These are phyloP conservation scores for Eucalyptus leucophloia DNA, from an alignment of 345 rosid species.

Conservation along the genomic window DNA sequence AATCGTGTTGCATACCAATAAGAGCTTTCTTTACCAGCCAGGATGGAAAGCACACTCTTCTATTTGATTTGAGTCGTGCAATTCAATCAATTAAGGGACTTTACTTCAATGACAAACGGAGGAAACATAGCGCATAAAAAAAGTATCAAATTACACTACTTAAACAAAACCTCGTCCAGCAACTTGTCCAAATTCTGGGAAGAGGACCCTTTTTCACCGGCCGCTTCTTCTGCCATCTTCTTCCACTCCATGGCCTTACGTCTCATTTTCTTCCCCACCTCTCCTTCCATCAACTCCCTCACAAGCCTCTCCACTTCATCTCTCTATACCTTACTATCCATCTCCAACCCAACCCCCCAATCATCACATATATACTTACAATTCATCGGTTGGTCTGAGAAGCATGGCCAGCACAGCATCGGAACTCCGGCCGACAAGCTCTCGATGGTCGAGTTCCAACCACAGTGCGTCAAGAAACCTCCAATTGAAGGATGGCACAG, in stretches of 20 bases:
- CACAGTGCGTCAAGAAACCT: conserved; percentile 6
- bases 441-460: conserved; percentile 12
- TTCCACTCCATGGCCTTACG: not conserved
- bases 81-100: not conserved
- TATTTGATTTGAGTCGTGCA: no score
- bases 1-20: not conserved
- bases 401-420: conserved; percentile 9
- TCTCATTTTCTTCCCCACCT: not conserved
- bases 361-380: not conserved
- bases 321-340: conserved; percentile 2
- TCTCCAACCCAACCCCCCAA: conserved; percentile 2
- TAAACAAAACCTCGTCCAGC: not conserved
- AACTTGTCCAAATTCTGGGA: not conserved
- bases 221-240: not conserved
- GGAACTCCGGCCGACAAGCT: conserved; percentile 3
- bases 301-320: not conserved
- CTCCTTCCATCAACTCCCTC: not conserved
- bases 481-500: not conserved
- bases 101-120: not conserved
- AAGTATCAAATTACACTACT: not conserved
- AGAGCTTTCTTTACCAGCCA: no score
- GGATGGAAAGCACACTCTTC: not conserved
- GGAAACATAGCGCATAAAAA: not conserved
- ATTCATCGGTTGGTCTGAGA: not conserved
- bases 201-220: not conserved